phyloP scores from a whole-genome alignment of 2,329 filamentous ascomycete species.

The Chalara sp. region DNA sequence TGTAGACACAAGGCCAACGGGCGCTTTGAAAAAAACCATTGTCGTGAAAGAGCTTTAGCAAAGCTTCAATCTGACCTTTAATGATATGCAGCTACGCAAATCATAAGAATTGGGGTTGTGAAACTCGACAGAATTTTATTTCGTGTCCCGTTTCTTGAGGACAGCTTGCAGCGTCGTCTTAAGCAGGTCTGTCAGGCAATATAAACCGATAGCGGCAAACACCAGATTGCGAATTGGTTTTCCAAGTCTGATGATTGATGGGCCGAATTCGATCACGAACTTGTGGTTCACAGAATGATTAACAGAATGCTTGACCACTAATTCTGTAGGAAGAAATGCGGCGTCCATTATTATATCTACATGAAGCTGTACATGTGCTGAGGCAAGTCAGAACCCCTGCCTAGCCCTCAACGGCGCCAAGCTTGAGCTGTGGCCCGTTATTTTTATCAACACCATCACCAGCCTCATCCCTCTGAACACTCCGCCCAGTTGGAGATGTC shows the following conservation, averaged over 20 bases:
- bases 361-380: too few species aligned
- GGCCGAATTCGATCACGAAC: constrained; percentile 44
- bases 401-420: too few species aligned
- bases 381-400: too few species aligned
- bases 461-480: background rate
- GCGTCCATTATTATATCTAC: constrained; percentile 21
- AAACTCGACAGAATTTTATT: background rate
- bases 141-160: constrained; percentile 12
- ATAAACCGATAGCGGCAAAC: constrained; percentile 38
- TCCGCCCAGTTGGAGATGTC: constrained; percentile 16
- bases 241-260: constrained; percentile 39
- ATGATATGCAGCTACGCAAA: background rate
- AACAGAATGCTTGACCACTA: constrained; percentile 39
- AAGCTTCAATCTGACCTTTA: constrained; percentile 4
- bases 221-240: constrained; percentile 44
- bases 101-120: background rate
- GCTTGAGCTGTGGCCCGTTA: too few species aligned
- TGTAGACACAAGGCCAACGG: constrained; percentile 16
- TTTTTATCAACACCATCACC: too few species aligned
- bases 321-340: constrained; percentile 33
- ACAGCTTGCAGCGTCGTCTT: constrained; percentile 24
- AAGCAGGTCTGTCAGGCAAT: constrained; percentile 32
- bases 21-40: constrained; percentile 13
- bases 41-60: constrained; percentile 1
- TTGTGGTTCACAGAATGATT: constrained; percentile 30